A percentile compares a stretch with the other conserved stretches of the same genome.
phyloP scores from a whole-genome alignment of 306 rosid genomes.

The Gynostemma pentaphyllum region DNA sequence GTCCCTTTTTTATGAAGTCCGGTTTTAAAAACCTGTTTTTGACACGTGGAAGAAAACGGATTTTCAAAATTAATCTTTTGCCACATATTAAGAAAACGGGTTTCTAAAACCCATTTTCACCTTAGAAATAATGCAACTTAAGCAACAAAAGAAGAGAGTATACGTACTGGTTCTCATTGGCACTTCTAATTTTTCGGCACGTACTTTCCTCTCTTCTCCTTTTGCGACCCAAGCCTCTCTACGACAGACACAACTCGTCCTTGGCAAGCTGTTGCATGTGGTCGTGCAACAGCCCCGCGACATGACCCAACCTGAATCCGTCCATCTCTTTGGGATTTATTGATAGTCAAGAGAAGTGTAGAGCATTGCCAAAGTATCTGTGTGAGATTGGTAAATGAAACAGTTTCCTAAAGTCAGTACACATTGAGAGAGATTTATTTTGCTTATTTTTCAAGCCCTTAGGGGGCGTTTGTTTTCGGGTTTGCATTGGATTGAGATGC shows the following conservation, averaged over 20 bases:
- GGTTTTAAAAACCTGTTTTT: no score
- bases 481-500: no score
- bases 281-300: slow-evolving; percentile 20
- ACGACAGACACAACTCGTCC: slow-evolving; percentile 15
- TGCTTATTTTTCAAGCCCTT: slow-evolving; percentile 5
- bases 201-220: slow-evolving; percentile 22
- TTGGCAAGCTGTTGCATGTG: slow-evolving; percentile 17
- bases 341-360: slow-evolving; percentile 35
- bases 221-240: slow-evolving; percentile 32
- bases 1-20: no score
- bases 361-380: slow-evolving; percentile 53
- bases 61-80: no score
- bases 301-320: slow-evolving; percentile 5
- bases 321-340: slow-evolving; percentile 10
- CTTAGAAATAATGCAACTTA: no score
- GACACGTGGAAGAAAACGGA: no score
- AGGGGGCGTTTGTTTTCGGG: no score
- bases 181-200: no score
- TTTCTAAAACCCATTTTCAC: no score
- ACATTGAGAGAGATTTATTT: slow-evolving; percentile 29
- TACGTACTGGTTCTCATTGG: no score
- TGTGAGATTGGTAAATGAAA: slow-evolving; percentile 18
- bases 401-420: slow-evolving; percentile 32
- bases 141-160: no score
- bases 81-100: no score